A percentile compares a stretch with the other conserved stretches of the same genome.
These are phyloP conservation scores for Trichocomaceae sp. DNA, from an alignment of 2,329 filamentous ascomycete species.

Conservation along the genomic window DNA sequence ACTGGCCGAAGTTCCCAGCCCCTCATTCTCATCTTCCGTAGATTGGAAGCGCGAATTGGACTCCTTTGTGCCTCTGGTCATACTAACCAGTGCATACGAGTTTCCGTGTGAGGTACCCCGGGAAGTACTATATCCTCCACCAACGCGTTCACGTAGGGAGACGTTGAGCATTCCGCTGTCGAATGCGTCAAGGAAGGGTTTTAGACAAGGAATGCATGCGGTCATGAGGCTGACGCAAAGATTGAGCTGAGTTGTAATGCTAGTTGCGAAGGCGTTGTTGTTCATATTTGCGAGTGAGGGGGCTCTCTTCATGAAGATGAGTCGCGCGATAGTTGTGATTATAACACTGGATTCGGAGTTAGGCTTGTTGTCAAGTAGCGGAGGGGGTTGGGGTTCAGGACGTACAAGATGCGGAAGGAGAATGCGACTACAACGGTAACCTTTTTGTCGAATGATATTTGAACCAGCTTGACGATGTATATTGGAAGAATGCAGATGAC, in stretches of 20 bases:
- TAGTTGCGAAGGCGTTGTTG: constrained; percentile 1
- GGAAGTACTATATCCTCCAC: neutral
- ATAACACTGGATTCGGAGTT: neutral
- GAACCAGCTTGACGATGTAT: neutral
- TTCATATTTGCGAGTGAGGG: neutral
- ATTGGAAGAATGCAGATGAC: constrained; percentile 4
- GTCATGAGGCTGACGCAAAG: constrained; percentile 2
- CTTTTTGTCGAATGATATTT: neutral
- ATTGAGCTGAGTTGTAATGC: constrained; percentile 3
- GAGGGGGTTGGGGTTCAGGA: neutral
- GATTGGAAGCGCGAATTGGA: neutral
- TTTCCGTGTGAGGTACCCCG: neutral
- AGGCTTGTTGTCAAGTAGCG: neutral
- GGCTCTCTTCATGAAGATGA: constrained; percentile 4
- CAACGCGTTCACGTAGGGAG: neutral
- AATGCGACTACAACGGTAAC: neutral
- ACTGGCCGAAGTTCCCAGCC: neutral
- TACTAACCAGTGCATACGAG: neutral
- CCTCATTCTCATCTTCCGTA: neutral
- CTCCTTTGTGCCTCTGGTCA: constrained; percentile 1
- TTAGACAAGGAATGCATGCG: constrained; percentile 1
- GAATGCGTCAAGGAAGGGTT: constrained; percentile 3
- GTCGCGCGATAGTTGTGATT: neutral
- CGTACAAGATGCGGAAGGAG: neutral
- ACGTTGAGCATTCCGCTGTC: constrained; percentile 3